phyloP scores from a whole-genome alignment of 441 rosid genomes.

The Gossypium schwendimanii region DNA sequence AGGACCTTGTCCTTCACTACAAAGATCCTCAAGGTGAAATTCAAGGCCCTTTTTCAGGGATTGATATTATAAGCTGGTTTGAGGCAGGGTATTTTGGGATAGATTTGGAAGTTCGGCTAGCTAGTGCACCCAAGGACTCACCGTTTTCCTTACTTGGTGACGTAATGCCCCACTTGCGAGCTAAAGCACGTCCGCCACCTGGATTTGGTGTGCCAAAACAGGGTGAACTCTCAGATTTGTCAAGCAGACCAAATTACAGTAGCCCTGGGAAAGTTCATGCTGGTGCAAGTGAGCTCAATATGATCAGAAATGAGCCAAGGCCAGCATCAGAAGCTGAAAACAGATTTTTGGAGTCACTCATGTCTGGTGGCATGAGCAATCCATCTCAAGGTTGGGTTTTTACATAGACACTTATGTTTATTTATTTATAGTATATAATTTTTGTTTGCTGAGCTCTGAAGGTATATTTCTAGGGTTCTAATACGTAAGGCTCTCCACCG shows the following conservation, averaged over 20 bases:
- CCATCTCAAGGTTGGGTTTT: constrained; percentile 56
- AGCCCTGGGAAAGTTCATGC: constrained; percentile 46
- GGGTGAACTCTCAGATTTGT: constrained; percentile 48
- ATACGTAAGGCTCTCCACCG: background rate
- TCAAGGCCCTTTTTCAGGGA: constrained; percentile 92
- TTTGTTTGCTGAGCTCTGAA: background rate
- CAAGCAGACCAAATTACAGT: constrained; percentile 40
- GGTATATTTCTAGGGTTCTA: background rate
- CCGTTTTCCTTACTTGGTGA: constrained; percentile 83
- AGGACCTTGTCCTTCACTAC: constrained; percentile 65
- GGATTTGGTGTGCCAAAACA: constrained; percentile 72
- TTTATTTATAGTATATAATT: background rate
- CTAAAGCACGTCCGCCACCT: constrained; percentile 96
- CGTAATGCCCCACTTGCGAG: constrained; percentile 96
- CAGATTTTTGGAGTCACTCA: constrained; percentile 84
- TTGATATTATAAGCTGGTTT: constrained; percentile 94
- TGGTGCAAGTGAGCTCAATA: constrained; percentile 45
- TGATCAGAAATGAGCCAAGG: constrained; percentile 49
- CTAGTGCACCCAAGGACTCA: constrained; percentile 62
- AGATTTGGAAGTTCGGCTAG: constrained; percentile 73
- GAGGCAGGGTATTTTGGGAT: constrained; percentile 98
- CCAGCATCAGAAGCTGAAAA: constrained; percentile 77
- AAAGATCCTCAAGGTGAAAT: constrained; percentile 95
- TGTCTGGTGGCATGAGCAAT: constrained; percentile 57
- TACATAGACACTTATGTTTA: background rate